A percentile compares a stretch with the other conserved stretches of the same genome.
These are phyloP conservation scores for Wickerhamiella domercqiae DNA, from an alignment of 805 yeast genomes.

Conservation along the genomic window DNA sequence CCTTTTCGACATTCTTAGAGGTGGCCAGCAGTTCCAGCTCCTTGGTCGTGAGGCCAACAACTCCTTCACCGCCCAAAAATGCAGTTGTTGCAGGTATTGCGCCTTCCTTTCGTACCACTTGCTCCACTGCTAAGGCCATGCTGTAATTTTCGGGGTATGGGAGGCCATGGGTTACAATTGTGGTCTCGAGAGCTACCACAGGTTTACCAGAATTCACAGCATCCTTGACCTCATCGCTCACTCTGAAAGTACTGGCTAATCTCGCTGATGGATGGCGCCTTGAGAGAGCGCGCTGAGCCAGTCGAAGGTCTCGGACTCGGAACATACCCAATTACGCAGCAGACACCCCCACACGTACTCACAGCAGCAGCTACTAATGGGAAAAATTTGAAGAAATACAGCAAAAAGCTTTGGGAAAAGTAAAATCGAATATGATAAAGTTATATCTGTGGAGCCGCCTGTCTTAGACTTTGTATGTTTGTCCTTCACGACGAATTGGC, in stretches of 20 bases:
- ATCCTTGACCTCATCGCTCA: constrained; percentile 37
- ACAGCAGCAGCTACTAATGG: too few relatives aligned
- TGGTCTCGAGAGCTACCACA: constrained; percentile 70
- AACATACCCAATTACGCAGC: neutral
- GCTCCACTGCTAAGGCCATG: constrained; percentile 60
- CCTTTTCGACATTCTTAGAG: constrained; percentile 32
- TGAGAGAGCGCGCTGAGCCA: too few relatives aligned
- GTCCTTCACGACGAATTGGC: too few relatives aligned
- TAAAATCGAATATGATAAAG: too few relatives aligned
- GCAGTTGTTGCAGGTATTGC: constrained; percentile 80
- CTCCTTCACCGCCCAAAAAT: constrained; percentile 53
- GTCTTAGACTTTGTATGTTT: too few relatives aligned
- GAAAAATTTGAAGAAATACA: too few relatives aligned
- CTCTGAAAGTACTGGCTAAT: constrained; percentile 5
- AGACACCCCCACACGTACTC: neutral
- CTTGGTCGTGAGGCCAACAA: constrained; percentile 40
- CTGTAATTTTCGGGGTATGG: constrained; percentile 63
- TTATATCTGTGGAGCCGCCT: too few relatives aligned
- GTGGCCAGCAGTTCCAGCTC: constrained; percentile 41
- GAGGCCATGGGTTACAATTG: constrained; percentile 80
- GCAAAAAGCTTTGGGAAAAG: too few relatives aligned
- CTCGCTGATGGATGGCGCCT: too few relatives aligned
- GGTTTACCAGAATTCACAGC: constrained; percentile 48
- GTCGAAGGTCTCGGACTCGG: neutral
- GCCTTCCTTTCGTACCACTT: constrained; percentile 41